Base-by-base conservation (phyloP, 345 rosid genomes). In the Arabidopsis suecica region DNA sequence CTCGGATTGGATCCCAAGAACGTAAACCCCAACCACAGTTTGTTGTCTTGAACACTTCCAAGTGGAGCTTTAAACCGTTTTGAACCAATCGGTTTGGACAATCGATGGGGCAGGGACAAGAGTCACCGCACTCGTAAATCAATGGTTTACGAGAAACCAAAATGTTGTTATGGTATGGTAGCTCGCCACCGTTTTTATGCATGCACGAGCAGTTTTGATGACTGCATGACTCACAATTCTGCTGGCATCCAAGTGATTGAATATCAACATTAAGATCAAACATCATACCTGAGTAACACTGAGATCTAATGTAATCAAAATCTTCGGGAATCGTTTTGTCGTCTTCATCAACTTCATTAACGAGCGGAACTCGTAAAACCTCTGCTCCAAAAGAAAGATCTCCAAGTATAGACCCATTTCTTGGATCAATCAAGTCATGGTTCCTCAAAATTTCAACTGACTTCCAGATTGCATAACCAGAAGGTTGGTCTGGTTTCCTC, bases 361-460 rank as follows among this genome's bases (percentile, higher is more conserved):
- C 88, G 22, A 93, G 78, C 7, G 3, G 65, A 65, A 91, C 85
- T 4, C 88, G 86, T 3, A 73, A 0, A 22, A 37, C 13, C 86
- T 91, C 98, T 0, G 56, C 76, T 65, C 96, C 96, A 7, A 77
- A 82, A 69, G 92, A 83, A 20, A 89, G 65, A 77, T 93, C 94
- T 3, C 81, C 71, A 47, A 83, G 49, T 55, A 89, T 68, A 58
- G 84, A 56, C 37, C 97, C 91, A 0, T 25, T 13, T 25, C 85
- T 77, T 18, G 74, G 9, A 9, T 54, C 9, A 8, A 5, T 37
- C 40, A 16, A 47, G 12, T 11, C 54, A 18, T 18, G 5, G 0
- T 16, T 6, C 51, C 51, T n/a, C 10, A 6, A 3, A 7, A 69
- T 67, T 64, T 82, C 81, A 64, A 82, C 72, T 3, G 81, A 78